Evolutionary conservation across 192 early-diverging fungal species (phyloP), one percentile per base, ranked within the genome.

Genomic region (Coemansia umbellata): DNA sequence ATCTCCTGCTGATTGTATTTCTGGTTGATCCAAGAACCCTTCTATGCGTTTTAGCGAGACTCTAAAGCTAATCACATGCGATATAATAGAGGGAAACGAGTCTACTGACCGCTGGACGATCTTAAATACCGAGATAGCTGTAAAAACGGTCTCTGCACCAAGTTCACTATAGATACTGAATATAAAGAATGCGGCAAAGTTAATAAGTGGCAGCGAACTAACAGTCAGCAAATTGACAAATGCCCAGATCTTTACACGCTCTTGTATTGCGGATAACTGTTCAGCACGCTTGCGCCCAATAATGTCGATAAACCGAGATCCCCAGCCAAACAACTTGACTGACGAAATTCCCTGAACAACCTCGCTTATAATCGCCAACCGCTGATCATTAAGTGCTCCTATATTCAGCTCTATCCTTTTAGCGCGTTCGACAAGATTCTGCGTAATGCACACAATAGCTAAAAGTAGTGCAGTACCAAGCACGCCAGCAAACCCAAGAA

Each of bases 271-370:
- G 23, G 60, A 55, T 21, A 89, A 50, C 64, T 91, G 87, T 31
- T 60, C 66, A 8, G 74, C 74, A 26, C 87, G 80, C 7, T 75
- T 73, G 8, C 74, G 69, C 17, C 81, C 81, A n/a, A 95, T 76
- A 39, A 84, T 80, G n/a, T 79, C 66, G 39, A 84, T 69, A 58
- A 96, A 91, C 39, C 79, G 78, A 7, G 74, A 47, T 53, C 87
- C 88, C 90, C 90, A 92, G n/a, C 84, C 87, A 78, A 87, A 89
- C 66, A 95, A 80, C 63, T 97, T 97, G 36, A 97, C 81, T 31
- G 94, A 86, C 18, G 89, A 76, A 30, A 97, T 94, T 14, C 90
- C 92, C 53, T 87, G 80, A 19, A 92, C 63, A 26, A 88, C 65
- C 60, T 97, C 92, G 59, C 86, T 92, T 30, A 87, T 82, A 26